A percentile compares a stretch with the other conserved stretches of the same genome.
These are phyloP conservation scores for Beauveria medogensis DNA, from an alignment of 2,329 filamentous ascomycete species.

Conservation along the genomic window DNA sequence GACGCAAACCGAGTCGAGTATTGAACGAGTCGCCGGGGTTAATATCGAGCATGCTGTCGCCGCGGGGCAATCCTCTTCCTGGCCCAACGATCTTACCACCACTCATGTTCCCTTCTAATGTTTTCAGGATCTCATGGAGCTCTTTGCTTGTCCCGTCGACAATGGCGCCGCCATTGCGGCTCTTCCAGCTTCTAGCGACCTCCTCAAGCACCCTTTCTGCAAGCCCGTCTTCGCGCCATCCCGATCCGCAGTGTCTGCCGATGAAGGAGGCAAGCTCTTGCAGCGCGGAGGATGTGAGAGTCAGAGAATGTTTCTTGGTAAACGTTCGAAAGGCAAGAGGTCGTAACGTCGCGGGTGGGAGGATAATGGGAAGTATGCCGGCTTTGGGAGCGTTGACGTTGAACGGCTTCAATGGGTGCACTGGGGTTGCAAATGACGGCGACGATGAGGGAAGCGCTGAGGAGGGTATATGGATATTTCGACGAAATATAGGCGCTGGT, in stretches of 20 bases:
- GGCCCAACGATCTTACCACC: conserved; percentile 62
- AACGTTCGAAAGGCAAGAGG: conserved; percentile 92
- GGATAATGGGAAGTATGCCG: conserved; percentile 75
- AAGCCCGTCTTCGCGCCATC: conserved; percentile 91
- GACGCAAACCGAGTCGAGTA: conserved; percentile 47
- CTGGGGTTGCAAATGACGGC: conserved; percentile 80
- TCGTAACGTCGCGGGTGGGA: conserved; percentile 78
- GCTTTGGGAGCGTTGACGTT: conserved; percentile 45
- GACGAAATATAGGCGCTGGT: conserved; percentile 31
- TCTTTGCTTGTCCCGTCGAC: conserved; percentile 73
- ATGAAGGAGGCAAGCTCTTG: conserved; percentile 82
- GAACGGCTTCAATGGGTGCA: conserved; percentile 66
- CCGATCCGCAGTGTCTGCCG: conserved; percentile 86
- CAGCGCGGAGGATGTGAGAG: conserved; percentile 78
- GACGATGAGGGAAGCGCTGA: conserved; percentile 78
- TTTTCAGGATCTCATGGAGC: conserved; percentile 75
- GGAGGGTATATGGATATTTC: conserved; percentile 24
- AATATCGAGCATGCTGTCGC: conserved; percentile 55
- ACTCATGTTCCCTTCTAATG: conserved; percentile 78
- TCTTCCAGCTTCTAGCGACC: conserved; percentile 86
- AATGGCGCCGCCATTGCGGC: conserved; percentile 78
- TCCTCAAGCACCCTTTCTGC: conserved; percentile 91
- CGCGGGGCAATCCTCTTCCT: conserved; percentile 42
- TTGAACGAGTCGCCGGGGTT: conserved; percentile 44
- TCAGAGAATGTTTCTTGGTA: conserved; percentile 95